These are phyloP conservation scores for Coniella vitis DNA, from an alignment of 2,329 filamentous ascomycete genomes.

Conservation along the genomic window DNA sequence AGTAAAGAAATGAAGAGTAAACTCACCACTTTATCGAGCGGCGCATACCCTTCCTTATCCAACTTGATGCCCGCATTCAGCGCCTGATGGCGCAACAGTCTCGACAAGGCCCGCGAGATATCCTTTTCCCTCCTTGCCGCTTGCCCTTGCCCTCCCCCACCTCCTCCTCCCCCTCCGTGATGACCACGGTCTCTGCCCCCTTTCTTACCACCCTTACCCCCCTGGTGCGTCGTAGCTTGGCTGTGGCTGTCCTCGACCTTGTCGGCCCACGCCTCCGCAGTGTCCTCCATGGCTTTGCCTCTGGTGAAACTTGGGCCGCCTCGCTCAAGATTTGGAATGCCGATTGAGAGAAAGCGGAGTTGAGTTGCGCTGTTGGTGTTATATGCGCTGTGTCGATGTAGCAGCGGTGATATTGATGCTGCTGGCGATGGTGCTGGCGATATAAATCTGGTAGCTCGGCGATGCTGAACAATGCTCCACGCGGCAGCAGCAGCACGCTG, in stretches of 20 bases:
- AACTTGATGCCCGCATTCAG: slow-evolving; percentile 48
- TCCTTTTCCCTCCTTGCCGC: slow-evolving; percentile 36
- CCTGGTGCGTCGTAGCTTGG: slow-evolving; percentile 8
- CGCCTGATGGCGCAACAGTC: slow-evolving; percentile 50
- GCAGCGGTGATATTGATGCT: no score
- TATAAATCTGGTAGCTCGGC: no score
- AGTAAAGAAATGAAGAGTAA: slow-evolving; percentile 3
- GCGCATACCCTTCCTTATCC: slow-evolving; percentile 53
- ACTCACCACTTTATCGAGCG: slow-evolving; percentile 53
- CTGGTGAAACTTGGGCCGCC: not conserved
- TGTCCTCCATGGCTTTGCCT: slow-evolving; percentile 5
- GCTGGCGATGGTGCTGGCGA: no score
- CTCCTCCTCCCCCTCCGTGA: not conserved
- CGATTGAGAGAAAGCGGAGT: no score
- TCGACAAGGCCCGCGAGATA: slow-evolving; percentile 48
- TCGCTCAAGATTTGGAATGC: no score
- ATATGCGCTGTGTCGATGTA: no score
- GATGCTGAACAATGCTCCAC: no score
- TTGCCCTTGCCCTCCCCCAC: slow-evolving; percentile 20
- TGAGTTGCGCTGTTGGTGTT: no score
- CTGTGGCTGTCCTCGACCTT: slow-evolving; percentile 16
- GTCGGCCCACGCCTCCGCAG: slow-evolving; percentile 12
- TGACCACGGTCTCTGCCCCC: no score
- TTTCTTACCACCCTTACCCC: not conserved
- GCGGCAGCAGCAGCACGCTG: no score